Percentiles rank a stretch among this genome's conserved stretches.
These are phyloP conservation scores for Apiotrichum mycotoxinovorans DNA, from an alignment of 1,284 basidiomycete species.

Conservation along the genomic window DNA sequence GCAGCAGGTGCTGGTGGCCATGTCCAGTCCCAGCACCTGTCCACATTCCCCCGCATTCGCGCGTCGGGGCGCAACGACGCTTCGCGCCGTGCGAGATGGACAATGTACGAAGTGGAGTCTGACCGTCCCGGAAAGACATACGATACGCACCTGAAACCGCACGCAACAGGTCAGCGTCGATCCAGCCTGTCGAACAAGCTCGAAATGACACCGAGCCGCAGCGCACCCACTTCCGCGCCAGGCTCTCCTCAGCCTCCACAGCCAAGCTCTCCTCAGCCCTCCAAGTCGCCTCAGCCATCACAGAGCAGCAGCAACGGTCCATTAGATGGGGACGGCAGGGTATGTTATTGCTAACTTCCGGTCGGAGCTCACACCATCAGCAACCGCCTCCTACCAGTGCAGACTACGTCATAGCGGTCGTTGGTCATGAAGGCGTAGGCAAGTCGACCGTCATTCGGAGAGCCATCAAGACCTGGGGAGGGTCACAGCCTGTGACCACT, in stretches of 20 bases:
- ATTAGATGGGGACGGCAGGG: neutral
- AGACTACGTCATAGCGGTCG: constrained; percentile 43
- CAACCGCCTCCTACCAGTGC: constrained; percentile 2
- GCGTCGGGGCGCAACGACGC: constrained; percentile 21
- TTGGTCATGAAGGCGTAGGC: constrained; percentile 42
- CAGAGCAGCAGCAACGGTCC: neutral
- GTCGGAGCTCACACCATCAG: neutral
- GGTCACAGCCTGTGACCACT: constrained; percentile 25
- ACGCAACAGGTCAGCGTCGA: neutral
- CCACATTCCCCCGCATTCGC: neutral
- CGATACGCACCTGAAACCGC: neutral
- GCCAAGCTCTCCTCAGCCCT: neutral
- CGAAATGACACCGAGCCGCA: neutral
- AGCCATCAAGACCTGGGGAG: constrained; percentile 42
- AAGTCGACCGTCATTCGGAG: constrained; percentile 44
- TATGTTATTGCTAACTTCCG: neutral
- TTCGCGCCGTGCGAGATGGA: constrained; percentile 35
- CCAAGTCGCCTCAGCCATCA: neutral
- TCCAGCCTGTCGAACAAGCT: constrained; percentile 11
- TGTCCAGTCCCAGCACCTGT: neutral
- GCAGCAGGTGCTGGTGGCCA: neutral
- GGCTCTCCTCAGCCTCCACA: neutral
- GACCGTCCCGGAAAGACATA: constrained; percentile 8
- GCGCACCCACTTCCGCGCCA: neutral
- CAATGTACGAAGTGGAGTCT: constrained; percentile 25